A percentile compares a stretch with the other conserved stretches of the same genome.
Conservation (phyloP, 176 grass and related monocot species). For the Aegilops bicornis region DNA sequence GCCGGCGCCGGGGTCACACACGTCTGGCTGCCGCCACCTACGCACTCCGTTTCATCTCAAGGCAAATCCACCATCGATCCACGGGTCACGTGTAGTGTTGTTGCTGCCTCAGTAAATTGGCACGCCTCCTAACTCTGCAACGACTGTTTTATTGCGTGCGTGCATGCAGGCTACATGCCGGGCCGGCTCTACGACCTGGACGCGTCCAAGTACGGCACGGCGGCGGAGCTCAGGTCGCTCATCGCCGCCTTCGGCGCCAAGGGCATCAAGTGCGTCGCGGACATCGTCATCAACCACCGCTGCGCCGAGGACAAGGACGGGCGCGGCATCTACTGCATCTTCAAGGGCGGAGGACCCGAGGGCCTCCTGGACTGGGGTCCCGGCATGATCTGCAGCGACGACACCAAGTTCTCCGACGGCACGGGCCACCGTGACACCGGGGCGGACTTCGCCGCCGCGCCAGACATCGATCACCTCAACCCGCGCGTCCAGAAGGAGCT, state of each 20-base stretch:
- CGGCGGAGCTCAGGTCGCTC: slow-evolving; percentile 51
- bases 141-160: no score
- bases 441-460: slow-evolving; percentile 47
- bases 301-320: slow-evolving; percentile 74
- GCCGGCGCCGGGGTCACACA: slow-evolving; percentile 59
- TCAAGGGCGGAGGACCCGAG: slow-evolving; percentile 71
- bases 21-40: slow-evolving; percentile 82
- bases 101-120: no score
- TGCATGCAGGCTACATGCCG: slow-evolving; percentile 75
- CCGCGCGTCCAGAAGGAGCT: slow-evolving; percentile 69
- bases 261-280: slow-evolving; percentile 63
- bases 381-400: slow-evolving; percentile 80
- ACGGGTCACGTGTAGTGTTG: no score
- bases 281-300: slow-evolving; percentile 91
- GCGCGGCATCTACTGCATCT: slow-evolving; percentile 83
- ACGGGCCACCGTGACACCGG: slow-evolving; percentile 76
- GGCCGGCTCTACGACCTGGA: slow-evolving; percentile 80
- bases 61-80: no score
- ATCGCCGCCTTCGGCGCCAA: slow-evolving; percentile 46
- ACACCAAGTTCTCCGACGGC: slow-evolving; percentile 77
- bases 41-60: slow-evolving; percentile 52
- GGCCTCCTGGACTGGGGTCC: slow-evolving; percentile 85
- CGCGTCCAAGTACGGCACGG: slow-evolving; percentile 73
- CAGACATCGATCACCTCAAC: slow-evolving; percentile 96
- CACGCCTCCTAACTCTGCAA: no score